These are phyloP conservation scores for Schizopora paradoxa DNA, from an alignment of 1,284 basidiomycete genomes.

Conservation along the genomic window DNA sequence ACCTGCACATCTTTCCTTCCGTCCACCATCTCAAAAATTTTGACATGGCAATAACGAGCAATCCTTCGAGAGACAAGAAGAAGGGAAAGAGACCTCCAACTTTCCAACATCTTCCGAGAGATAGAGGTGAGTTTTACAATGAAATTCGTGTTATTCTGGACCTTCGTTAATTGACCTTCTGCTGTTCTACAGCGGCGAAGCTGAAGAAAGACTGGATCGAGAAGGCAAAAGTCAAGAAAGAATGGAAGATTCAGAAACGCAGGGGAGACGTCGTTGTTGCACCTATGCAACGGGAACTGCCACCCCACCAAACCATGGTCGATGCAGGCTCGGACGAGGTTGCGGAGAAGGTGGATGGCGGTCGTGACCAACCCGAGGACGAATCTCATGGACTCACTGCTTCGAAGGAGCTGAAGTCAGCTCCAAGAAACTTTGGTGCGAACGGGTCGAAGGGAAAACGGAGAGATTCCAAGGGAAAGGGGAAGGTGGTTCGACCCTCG, in stretches of 20 bases:
- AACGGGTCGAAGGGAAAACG: no score
- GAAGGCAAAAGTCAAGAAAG: conserved; percentile 65
- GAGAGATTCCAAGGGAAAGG: conserved; percentile 1
- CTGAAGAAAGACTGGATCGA: conserved; percentile 72
- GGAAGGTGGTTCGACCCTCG: background rate
- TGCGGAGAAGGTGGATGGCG: no score
- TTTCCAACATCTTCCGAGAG: conserved; percentile 59
- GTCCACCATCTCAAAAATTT: background rate
- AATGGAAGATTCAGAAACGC: conserved; percentile 73
- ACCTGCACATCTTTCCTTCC: background rate
- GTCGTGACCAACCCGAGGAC: no score
- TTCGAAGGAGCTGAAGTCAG: no score
- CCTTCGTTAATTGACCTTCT: background rate
- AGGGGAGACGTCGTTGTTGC: conserved; percentile 40
- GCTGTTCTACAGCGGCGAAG: conserved; percentile 49
- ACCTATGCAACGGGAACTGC: no score
- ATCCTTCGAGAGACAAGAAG: conserved; percentile 18
- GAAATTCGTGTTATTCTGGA: conserved; percentile 4
- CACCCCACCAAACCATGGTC: no score
- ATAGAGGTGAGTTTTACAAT: conserved; percentile 52
- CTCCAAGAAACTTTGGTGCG: no score
- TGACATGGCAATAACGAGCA: conserved; percentile 14
- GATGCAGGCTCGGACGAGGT: conserved; percentile 21
- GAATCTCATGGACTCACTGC: no score
- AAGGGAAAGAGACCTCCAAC: conserved; percentile 61